Base-by-base conservation (phyloP, 306 rosid species). In the Vigna hirtella region DNA sequence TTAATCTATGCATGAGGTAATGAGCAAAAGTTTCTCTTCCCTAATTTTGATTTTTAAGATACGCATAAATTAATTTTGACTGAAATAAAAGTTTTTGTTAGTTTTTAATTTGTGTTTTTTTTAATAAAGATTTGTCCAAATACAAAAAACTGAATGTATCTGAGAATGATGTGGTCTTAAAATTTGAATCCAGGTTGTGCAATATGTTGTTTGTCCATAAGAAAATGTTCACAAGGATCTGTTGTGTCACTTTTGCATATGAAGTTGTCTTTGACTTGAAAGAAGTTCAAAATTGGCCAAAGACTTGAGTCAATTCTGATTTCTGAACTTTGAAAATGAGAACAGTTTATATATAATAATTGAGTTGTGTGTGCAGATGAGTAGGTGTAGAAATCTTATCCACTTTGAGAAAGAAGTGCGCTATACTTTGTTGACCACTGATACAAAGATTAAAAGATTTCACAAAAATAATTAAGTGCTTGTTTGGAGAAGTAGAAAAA, bases 391-490 rank as follows among this genome's bases (percentile, higher is more conserved):
- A 3, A 52, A 24, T 9, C 65, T 52, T 14, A 34, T 43, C 32
- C 47, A 22, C 70, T 58, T 40, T 22, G 16, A 48, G 4, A 63
- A 76, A 71, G 2, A 82, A 64, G 49, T 50, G 22, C 50, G 51
- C 82, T 58, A 49, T 40, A 36, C 67, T 72, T 72, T 78, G 72
- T 73, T 83, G 83, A 78, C 86, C 34, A 28, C 8, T 7, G 71
- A 43, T 5, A 9, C 2, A 45, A 24, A 62, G 1, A 52, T 63
- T 10, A 7, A 0, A 70, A 11, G 0, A 24, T 58, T 26, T 20
- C 16, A 9, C 13, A 42, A 42, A 9, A 42, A 9, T 42, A 42
- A 42, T 9, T 9, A 42, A 42, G 2, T 9, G 47, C 3, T 42
- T 9, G 47, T 2, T 42, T 42, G 3, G 47, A 42, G 7, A 42